phyloP scores from a whole-genome alignment of 129 eudicot species.

The Chrysanthemum seticuspe region DNA sequence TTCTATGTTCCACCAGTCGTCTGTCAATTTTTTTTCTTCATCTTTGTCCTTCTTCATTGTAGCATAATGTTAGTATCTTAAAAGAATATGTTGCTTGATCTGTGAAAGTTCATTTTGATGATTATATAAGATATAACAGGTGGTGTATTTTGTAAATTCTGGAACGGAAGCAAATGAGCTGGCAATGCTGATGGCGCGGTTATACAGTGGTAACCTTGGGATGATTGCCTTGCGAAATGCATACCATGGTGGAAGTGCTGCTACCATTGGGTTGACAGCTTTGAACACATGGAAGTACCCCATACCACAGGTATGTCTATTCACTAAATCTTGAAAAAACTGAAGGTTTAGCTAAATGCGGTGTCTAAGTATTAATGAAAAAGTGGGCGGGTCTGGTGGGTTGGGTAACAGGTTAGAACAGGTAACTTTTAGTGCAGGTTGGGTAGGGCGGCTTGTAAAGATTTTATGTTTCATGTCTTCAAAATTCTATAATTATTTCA shows the following conservation, averaged over 20 bases:
- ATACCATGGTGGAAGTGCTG: constrained; percentile 96
- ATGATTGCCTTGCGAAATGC: constrained; percentile 88
- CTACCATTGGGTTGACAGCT: constrained; percentile 89
- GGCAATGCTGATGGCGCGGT: constrained; percentile 89
- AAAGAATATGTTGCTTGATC: not conserved
- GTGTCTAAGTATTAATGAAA: not conserved
- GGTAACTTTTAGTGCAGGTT: not conserved
- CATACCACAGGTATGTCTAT: constrained; percentile 68
- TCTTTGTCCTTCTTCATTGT: not conserved
- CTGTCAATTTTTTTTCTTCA: not conserved
- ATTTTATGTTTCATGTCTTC: no score
- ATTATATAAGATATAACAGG: constrained; percentile 45
- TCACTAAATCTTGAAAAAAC: constrained; percentile 10
- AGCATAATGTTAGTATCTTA: not conserved
- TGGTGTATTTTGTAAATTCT: constrained; percentile 94
- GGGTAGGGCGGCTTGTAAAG: not conserved
- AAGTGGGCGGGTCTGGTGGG: not conserved
- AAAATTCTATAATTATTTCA: no score
- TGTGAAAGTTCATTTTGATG: constrained; percentile 12
- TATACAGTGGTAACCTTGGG: constrained; percentile 86
- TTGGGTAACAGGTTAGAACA: constrained; percentile 10
- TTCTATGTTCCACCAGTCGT: not conserved
- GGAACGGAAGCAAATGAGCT: constrained; percentile 98
- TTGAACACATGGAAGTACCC: constrained; percentile 94
- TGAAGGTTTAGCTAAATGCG: not conserved